Percentiles rank a stretch among this genome's conserved stretches.
These are phyloP conservation scores for Cladobotryum mycophilum DNA, from an alignment of 2,329 filamentous ascomycete genomes.

Conservation along the genomic window DNA sequence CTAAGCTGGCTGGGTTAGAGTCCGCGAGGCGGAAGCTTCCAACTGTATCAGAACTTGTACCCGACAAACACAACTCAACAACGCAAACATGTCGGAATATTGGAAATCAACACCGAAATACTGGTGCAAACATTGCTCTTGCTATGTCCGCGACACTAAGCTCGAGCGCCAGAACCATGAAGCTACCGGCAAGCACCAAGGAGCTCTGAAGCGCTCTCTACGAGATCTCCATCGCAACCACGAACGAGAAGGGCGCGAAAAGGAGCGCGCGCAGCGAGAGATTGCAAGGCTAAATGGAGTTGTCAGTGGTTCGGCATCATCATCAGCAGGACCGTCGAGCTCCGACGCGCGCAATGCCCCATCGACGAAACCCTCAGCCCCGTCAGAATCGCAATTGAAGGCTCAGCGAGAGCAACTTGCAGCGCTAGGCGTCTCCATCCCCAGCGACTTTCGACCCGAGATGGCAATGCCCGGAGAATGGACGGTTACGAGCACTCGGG, in stretches of 20 bases:
- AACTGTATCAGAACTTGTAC: not conserved
- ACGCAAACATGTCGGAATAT: constrained; percentile 75
- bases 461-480: constrained; percentile 88
- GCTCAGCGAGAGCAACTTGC: constrained; percentile 82
- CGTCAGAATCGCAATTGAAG: constrained; percentile 61
- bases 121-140: constrained; percentile 96
- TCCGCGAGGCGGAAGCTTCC: not conserved
- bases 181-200: constrained; percentile 76
- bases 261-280: constrained; percentile 75
- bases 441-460: constrained; percentile 68
- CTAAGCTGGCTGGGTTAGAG: no score
- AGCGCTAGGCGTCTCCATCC: constrained; percentile 78
- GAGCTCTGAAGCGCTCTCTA: constrained; percentile 79
- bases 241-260: constrained; percentile 73
- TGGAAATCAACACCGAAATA: constrained; percentile 98
- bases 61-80: not conserved
- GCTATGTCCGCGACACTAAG: constrained; percentile 83
- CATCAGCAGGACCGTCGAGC: constrained; percentile 22
- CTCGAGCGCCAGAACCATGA: constrained; percentile 88
- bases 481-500: constrained; percentile 63
- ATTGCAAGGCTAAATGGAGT: constrained; percentile 79
- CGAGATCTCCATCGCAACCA: constrained; percentile 81
- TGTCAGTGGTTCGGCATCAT: constrained; percentile 43
- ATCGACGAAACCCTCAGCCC: constrained; percentile 9
- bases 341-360: not conserved